Evolutionary conservation across 345 rosid species (phyloP).

Genomic region (Aegle marmelos): DNA sequence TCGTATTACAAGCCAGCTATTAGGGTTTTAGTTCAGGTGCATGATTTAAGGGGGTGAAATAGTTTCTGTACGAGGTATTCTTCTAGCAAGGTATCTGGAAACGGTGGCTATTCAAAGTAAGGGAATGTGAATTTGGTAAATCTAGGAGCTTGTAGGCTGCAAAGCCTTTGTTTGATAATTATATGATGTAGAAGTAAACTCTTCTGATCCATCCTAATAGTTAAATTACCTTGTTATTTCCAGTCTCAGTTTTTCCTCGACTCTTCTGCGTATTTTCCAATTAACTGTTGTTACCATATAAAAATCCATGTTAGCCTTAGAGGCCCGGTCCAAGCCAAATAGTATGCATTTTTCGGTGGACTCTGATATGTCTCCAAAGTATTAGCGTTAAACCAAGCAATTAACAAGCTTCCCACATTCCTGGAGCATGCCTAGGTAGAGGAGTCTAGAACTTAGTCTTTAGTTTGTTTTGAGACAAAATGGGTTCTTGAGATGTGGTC

Average conservation of each 20-base stretch:
- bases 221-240: neutral
- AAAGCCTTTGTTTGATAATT: neutral
- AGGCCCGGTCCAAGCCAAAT: no score
- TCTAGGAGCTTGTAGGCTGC: neutral
- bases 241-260: neutral
- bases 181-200: neutral
- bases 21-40: slow-evolving; percentile 16
- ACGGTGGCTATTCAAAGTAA: neutral
- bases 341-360: no score
- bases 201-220: neutral
- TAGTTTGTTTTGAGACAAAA: no score
- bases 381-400: no score
- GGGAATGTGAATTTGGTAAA: neutral
- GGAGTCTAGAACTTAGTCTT: no score
- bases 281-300: neutral
- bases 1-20: neutral
- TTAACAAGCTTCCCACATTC: no score
- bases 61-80: neutral
- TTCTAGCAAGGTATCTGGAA: neutral
- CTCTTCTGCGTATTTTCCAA: neutral
- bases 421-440: no score
- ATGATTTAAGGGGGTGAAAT: neutral
- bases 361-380: no score
- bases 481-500: no score
- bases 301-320: no score